Base-by-base conservation (phyloP, 495 filamentous ascomycete species). In the Neurospora intermedia region DNA sequence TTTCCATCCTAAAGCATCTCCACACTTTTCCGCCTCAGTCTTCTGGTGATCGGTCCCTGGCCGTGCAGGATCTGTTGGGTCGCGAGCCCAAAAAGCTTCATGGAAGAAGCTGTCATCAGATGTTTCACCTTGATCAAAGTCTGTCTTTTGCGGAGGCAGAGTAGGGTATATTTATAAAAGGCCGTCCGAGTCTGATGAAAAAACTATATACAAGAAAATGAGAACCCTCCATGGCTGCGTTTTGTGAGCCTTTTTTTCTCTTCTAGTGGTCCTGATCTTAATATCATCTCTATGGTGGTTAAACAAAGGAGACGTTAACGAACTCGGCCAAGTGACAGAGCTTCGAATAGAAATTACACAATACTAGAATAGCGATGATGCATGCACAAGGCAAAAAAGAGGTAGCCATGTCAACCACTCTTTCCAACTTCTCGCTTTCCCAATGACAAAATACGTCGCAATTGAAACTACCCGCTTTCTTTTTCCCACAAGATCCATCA, bases 271-370 rank as follows among this genome's bases (percentile, higher is more conserved):
- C 27, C 54, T 18, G 15, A 66, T 35, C 54, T 66, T 66, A 18
- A 31, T 35, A 66, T 66, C 54, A 66, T 66, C 54, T 66, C 54
- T 66, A 66, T 66, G 54, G 23, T 31, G 6, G 27, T 35, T 35
- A 2, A 38, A 66, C 54, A 66, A 66, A 66, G 27, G 54, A 66
- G 54, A 66, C 54, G 54, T 66, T 66, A 66, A 31, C n/a, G 16
- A 27, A 38, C 70, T 70, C 70, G 54, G 15, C 27, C 54, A 66
- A 18, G 54, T 20, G 42, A 40, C 23, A n/a, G 59, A 66, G 66
- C 69, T 43, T 69, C 43, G 75, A 78, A 78, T 80, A 77, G 69
- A 77, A 82, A 82, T 82, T 82, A 82, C 80, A 81, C 79, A 81
- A 82, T 82, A 82, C 78, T 77, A 81, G 77, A 80, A 82, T 79